Conservation (phyloP, 2,329 filamentous ascomycete genomes). For the Exophiala sideris region DNA sequence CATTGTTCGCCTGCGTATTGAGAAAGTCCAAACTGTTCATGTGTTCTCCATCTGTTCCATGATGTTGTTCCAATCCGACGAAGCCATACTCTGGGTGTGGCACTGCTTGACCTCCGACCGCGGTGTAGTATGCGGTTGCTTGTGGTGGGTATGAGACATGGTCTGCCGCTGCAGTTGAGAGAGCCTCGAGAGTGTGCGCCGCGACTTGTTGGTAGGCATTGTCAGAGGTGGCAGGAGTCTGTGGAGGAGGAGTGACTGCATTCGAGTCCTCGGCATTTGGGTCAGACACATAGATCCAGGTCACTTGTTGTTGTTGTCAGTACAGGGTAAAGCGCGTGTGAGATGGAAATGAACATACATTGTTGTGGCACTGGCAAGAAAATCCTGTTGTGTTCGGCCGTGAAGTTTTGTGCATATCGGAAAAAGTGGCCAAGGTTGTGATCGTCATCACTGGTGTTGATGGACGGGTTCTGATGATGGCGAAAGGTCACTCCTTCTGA, state of each 20-base stretch:
- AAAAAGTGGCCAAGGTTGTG: constrained; percentile 15
- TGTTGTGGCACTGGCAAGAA: constrained; percentile 23
- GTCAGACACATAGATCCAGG: constrained; percentile 20
- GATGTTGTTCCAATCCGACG: constrained; percentile 6
- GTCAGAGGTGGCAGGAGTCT: constrained; percentile 9
- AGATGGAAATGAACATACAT: constrained; percentile 6
- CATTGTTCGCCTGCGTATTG: constrained; percentile 15
- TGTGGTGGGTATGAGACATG: constrained; percentile 18
- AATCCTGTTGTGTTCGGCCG: constrained; percentile 8
- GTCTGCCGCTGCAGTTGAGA: constrained; percentile 20
- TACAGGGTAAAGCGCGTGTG: background rate
- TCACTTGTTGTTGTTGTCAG: constrained; percentile 15
- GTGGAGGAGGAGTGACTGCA: constrained; percentile 9
- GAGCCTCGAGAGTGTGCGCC: constrained; percentile 19
- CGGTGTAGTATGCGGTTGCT: constrained; percentile 21
- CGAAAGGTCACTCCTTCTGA: constrained; percentile 58
- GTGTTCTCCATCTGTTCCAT: constrained; percentile 2
- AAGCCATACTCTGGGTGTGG: constrained; percentile 23
- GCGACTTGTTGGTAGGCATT: constrained; percentile 19
- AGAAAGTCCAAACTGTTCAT: constrained; percentile 11
- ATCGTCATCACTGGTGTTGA: constrained; percentile 14
- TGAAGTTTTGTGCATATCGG: constrained; percentile 22
- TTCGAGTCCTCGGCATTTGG: constrained; percentile 17
- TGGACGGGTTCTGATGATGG: constrained; percentile 61
- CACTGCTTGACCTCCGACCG: constrained; percentile 10